Conservation (phyloP, 2,329 filamentous ascomycete genomes). For the Diplodia corticola region DNA sequence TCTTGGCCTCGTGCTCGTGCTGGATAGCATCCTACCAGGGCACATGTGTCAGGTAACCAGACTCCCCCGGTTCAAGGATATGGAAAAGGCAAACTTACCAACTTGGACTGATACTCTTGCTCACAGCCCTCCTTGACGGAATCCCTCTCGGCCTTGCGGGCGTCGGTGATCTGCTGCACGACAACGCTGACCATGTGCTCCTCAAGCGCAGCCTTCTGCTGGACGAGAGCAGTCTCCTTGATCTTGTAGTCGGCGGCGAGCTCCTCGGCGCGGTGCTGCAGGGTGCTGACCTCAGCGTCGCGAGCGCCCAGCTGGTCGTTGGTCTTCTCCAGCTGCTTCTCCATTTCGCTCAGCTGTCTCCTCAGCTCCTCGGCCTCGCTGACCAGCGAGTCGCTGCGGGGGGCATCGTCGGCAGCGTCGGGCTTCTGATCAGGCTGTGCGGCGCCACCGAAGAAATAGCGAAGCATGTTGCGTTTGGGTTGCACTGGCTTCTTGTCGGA, state of each 20-base stretch:
- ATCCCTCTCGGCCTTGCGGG: conserved; percentile 39
- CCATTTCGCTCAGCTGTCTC: conserved; percentile 19
- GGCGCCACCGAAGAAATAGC: conserved; percentile 41
- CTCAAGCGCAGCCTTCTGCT: conserved; percentile 42
- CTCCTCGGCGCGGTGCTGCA: conserved; percentile 31
- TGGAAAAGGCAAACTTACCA: conserved; percentile 26
- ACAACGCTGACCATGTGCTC: conserved; percentile 46
- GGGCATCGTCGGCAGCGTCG: conserved; percentile 23
- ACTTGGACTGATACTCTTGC: conserved; percentile 35
- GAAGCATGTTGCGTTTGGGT: conserved; percentile 38
- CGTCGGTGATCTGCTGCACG: conserved; percentile 43
- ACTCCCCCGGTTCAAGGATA: not conserved
- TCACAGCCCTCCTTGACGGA: conserved; percentile 39
- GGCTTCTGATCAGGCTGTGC: conserved; percentile 9
- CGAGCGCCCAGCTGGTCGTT: conserved; percentile 31
- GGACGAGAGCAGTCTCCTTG: conserved; percentile 26
- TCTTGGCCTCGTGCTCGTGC: conserved; percentile 24
- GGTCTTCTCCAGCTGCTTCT: conserved; percentile 37
- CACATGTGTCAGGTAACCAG: not conserved
- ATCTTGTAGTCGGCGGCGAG: conserved; percentile 25
- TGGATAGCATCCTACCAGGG: conserved; percentile 19
- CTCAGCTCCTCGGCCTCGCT: conserved; percentile 19
- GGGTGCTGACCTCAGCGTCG: conserved; percentile 34
- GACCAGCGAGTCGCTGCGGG: conserved; percentile 14
- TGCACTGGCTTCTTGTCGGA: conserved; percentile 26